These are phyloP conservation scores for Pholiota microspora DNA, from an alignment of 768 basidiomycete genomes.

Conservation along the genomic window DNA sequence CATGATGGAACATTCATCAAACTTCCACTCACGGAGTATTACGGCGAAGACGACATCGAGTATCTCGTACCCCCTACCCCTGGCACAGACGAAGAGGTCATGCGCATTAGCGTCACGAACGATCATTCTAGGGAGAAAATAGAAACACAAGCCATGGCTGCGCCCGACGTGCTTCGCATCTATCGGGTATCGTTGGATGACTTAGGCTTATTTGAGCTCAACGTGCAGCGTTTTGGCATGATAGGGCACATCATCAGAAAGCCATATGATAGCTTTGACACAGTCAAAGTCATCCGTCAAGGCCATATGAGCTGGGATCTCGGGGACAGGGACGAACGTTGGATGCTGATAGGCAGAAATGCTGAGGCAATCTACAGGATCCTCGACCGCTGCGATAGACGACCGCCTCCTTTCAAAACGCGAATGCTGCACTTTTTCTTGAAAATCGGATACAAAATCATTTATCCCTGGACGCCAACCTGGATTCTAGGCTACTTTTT, in stretches of 20 bases:
- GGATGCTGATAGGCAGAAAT: conserved; percentile 11
- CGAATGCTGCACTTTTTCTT: not conserved
- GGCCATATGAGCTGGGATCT: conserved; percentile 16
- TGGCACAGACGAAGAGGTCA: conserved; percentile 5
- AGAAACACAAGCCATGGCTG: conserved; percentile 7
- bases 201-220: conserved; percentile 5
- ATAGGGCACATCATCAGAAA: conserved; percentile 8
- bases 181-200: conserved; percentile 17
- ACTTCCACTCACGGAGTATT: not conserved
- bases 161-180: conserved; percentile 15
- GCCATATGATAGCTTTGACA: conserved; percentile 15
- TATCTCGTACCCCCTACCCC: conserved; percentile 15
- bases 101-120: conserved; percentile 15
- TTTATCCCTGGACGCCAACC: not conserved
- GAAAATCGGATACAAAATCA: not conserved
- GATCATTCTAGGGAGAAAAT: conserved; percentile 13
- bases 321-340: conserved; percentile 13
- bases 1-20: not conserved
- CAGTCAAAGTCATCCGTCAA: conserved; percentile 17
- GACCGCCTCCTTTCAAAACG: not conserved
- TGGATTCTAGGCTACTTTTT: no score
- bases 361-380: not conserved
- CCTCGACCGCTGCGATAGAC: not conserved
- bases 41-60: conserved; percentile 18
- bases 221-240: conserved; percentile 4